phyloP scores from a whole-genome alignment of 1,284 basidiomycete genomes.

The Tilletia caries region DNA sequence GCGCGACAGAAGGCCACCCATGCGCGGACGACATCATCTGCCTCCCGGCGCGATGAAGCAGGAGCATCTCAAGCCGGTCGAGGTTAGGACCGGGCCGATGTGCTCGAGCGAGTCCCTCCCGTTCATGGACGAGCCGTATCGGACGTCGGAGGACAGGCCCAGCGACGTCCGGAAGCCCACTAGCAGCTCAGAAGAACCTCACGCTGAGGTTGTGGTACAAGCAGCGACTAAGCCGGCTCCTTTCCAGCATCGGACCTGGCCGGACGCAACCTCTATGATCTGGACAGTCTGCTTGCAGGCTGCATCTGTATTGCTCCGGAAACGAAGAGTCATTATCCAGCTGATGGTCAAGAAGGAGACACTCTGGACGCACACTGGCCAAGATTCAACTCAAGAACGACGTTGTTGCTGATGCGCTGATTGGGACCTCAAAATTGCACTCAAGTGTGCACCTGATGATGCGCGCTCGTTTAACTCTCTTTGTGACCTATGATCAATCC shows the following conservation, averaged over 20 bases:
- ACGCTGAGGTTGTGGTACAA: background rate
- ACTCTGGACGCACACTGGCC: no score
- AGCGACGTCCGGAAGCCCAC: background rate
- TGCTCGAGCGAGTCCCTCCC: background rate
- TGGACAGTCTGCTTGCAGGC: background rate
- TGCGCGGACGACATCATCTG: background rate
- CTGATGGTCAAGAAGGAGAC: background rate
- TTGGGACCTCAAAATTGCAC: no score
- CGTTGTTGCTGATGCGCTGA: no score
- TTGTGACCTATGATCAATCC: no score
- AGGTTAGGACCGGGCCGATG: no score
- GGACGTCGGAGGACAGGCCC: background rate
- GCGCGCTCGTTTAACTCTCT: no score
- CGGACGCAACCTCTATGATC: background rate
- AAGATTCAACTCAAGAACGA: no score
- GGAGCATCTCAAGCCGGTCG: no score
- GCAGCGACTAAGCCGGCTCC: background rate
- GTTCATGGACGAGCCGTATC: background rate
- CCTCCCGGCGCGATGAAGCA: background rate
- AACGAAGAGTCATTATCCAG: background rate
- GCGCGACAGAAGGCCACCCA: background rate
- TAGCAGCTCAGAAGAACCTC: no score
- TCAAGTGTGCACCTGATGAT: no score
- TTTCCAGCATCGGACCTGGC: background rate
- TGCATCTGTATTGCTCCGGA: background rate